Evolutionary conservation across 2,329 filamentous ascomycete species (phyloP), one percentile per base, ranked within the genome.

Genomic region (Colletotrichum sp.): DNA sequence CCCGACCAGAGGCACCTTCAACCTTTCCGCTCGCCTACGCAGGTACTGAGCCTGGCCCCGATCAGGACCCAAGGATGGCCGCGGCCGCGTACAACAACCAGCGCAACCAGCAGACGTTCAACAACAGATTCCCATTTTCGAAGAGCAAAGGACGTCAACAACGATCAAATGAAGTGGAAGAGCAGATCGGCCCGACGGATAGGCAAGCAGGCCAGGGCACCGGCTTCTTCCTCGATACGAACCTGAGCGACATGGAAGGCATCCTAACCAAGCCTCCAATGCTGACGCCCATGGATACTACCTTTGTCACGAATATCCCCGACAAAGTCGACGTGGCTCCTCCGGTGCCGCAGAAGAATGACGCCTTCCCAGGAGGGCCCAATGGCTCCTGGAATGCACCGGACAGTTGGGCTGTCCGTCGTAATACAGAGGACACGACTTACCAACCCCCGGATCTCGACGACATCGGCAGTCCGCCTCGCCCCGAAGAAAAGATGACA

Each of bases 381-480:
- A 87, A 87, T 71, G 92, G 93, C 3, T 91, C 92, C 5, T 99
- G 96, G 96, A 95, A 97, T 83, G 96, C 96, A 5, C 96, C 97
- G 2, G 96, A 98, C 83, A 98, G 96, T 82, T 99, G 97, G 97
- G 96, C 95, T 66, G 96, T 98, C 30, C 95, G 94, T 79, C 93
- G 92, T 75, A 89, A 89, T 59, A 91, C 90, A 9, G 93, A 95
- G 78, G 94, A 95, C 70, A 90, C 90, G 76, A 87, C 89, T n/a
- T 81, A 82, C 78, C 90, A 87, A 79, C 85, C 82, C 6, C 86
- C 88, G 2, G 94, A 95, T 72, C 87, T 90, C 16, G 94, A 96
- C 77, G 94, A 96, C 70, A 87, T 90, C 32, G 92, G 91, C 62
- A 90, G 91, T 66, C 89, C 92, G n/a, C 89, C 91, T 8, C 91